phyloP scores from a whole-genome alignment of 1,139 yeast genomes.

The Magnusiomyces paraingens region DNA sequence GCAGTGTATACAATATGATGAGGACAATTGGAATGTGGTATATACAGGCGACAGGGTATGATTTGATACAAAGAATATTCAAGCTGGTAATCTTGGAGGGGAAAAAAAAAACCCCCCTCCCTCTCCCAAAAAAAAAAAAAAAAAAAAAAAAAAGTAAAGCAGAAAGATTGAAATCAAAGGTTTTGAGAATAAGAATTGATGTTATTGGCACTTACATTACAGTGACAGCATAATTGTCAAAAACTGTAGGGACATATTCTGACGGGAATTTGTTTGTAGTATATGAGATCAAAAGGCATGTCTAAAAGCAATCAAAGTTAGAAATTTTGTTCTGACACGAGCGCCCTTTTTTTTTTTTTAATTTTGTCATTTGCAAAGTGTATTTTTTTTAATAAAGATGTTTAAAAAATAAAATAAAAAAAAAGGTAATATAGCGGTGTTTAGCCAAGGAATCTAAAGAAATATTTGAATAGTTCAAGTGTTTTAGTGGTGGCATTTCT shows the following conservation, averaged over 20 bases:
- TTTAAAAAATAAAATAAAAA: no score
- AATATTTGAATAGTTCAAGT: no score
- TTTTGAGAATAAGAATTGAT: no score
- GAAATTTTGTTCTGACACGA: slow-evolving; percentile 4
- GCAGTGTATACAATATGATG: no score
- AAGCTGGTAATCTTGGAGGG: neutral
- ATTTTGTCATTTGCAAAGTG: neutral
- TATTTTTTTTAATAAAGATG: no score
- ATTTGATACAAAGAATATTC: neutral
- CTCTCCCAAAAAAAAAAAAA: neutral
- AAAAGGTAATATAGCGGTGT: no score
- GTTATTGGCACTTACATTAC: slow-evolving; percentile 52
- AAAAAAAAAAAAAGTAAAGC: neutral
- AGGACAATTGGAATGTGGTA: no score
- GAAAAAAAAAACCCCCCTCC: no score
- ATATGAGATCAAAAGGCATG: slow-evolving; percentile 82
- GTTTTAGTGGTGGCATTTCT: no score
- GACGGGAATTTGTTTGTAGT: slow-evolving; percentile 93
- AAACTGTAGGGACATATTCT: slow-evolving; percentile 92
- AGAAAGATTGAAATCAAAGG: slow-evolving; percentile 1
- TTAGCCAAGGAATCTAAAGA: no score
- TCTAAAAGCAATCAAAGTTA: slow-evolving; percentile 32
- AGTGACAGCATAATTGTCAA: slow-evolving; percentile 96
- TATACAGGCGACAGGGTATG: no score
- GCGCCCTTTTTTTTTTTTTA: neutral